Evolutionary conservation across 2,329 filamentous ascomycete genomes (phyloP).

Genomic region (Aspergillus chevalieri): DNA sequence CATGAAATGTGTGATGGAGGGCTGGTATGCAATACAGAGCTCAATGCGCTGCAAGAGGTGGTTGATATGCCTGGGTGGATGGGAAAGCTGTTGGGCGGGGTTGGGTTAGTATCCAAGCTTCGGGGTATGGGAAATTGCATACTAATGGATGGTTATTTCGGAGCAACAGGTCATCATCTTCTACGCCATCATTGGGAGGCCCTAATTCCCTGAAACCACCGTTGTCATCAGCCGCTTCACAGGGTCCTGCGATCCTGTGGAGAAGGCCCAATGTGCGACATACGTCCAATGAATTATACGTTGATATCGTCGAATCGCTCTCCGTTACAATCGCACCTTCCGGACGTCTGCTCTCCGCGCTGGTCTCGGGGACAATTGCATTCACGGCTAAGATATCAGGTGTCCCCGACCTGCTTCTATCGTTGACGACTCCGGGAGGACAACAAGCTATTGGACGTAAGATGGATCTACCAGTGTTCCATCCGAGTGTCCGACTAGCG

Average conservation of each 20-base stretch:
- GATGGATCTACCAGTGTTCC: conserved; percentile 86
- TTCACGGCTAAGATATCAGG: conserved; percentile 95
- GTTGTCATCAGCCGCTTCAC: conserved; percentile 29
- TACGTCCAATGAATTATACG: conserved; percentile 94
- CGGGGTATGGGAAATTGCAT: background rate
- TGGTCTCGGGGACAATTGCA: conserved; percentile 85
- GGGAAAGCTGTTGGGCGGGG: conserved; percentile 79
- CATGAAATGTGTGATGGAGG: conserved; percentile 96
- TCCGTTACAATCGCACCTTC: conserved; percentile 85
- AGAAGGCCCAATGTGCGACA: conserved; percentile 85
- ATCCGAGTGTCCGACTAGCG: conserved; percentile 87
- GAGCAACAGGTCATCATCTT: conserved; percentile 24
- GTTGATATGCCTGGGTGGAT: conserved; percentile 89
- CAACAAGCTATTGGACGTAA: conserved; percentile 67
- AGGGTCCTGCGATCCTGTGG: conserved; percentile 67
- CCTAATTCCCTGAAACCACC: conserved; percentile 37
- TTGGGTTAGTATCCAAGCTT: conserved; percentile 52
- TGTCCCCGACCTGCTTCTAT: conserved; percentile 80
- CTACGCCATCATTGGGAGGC: conserved; percentile 33
- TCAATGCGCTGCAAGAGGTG: conserved; percentile 82
- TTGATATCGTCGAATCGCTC: conserved; percentile 87
- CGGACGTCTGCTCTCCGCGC: conserved; percentile 75
- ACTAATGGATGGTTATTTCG: background rate
- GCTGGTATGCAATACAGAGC: conserved; percentile 81
- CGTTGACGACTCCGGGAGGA: conserved; percentile 73